Evolutionary conservation across 2,329 filamentous ascomycete species (phyloP).

Genomic region (Cladophialophora bantiana): DNA sequence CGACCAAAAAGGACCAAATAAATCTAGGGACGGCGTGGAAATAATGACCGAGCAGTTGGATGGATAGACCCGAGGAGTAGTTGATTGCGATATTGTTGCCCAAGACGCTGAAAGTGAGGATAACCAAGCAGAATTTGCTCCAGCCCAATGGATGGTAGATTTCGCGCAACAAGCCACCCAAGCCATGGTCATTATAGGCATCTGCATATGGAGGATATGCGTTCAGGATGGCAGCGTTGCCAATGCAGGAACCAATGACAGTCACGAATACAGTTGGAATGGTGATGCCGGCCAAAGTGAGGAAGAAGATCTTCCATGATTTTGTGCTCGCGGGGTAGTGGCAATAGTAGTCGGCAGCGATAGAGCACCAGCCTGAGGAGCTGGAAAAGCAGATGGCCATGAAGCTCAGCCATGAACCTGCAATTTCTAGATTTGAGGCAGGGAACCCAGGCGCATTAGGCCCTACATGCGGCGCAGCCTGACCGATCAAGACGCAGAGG

Average conservation of each 20-base stretch:
- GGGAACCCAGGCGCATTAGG: slow-evolving; percentile 45
- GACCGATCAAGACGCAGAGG: slow-evolving; percentile 57
- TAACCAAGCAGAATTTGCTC: slow-evolving; percentile 55
- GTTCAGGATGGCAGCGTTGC: slow-evolving; percentile 48
- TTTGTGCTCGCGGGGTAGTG: slow-evolving; percentile 38
- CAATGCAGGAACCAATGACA: slow-evolving; percentile 52
- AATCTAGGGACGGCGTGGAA: slow-evolving; percentile 61
- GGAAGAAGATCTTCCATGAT: slow-evolving; percentile 36
- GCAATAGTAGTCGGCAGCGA: slow-evolving; percentile 41
- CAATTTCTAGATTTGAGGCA: slow-evolving; percentile 44
- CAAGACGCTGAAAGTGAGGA: slow-evolving; percentile 40
- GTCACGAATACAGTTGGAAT: slow-evolving; percentile 49
- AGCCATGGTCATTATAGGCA: slow-evolving; percentile 52
- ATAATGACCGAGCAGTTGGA: slow-evolving; percentile 57
- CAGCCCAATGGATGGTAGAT: slow-evolving; percentile 56
- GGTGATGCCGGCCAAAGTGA: slow-evolving; percentile 34
- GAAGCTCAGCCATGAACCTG: slow-evolving; percentile 42
- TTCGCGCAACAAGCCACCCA: slow-evolving; percentile 57
- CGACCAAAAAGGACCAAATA: slow-evolving; percentile 55
- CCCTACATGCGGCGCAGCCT: slow-evolving; percentile 55
- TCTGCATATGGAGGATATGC: slow-evolving; percentile 46
- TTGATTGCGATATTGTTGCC: slow-evolving; percentile 52
- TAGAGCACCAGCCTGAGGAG: slow-evolving; percentile 38
- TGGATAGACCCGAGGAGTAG: slow-evolving; percentile 54
- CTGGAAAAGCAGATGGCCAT: slow-evolving; percentile 39